Conservation (phyloP, 2,329 filamentous ascomycete genomes). For the Pseudopithomyces chartarum region DNA sequence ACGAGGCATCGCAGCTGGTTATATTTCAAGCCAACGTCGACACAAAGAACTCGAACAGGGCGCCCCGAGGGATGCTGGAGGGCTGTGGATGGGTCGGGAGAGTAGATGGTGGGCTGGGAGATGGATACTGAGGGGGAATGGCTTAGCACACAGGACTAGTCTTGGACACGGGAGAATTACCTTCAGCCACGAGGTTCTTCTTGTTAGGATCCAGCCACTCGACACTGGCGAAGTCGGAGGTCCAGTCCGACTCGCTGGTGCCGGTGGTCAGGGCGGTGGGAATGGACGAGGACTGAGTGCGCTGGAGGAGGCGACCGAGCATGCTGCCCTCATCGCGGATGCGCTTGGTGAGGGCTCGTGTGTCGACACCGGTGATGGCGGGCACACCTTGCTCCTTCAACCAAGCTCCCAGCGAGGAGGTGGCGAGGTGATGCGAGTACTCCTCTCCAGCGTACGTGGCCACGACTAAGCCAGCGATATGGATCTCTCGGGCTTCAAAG, state of each 20-base stretch:
- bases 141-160: conserved; percentile 23
- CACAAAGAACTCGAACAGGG: conserved; percentile 82
- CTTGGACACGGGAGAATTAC: conserved; percentile 60
- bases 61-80: conserved; percentile 89
- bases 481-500: conserved; percentile 91
- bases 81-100: conserved; percentile 70
- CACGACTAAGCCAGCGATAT: conserved; percentile 88
- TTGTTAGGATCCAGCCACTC: conserved; percentile 93
- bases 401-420: conserved; percentile 90
- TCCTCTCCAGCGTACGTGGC: conserved; percentile 93
- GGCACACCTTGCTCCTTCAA: conserved; percentile 94
- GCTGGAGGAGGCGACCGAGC: conserved; percentile 85
- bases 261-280: conserved; percentile 46
- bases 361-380: conserved; percentile 94
- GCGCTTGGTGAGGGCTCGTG: conserved; percentile 88
- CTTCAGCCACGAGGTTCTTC: conserved; percentile 91
- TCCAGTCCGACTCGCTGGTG: conserved; percentile 52
- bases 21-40: conserved; percentile 98
- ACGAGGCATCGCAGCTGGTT: conserved; percentile 96
- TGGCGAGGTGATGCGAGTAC: conserved; percentile 91
- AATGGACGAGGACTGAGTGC: conserved; percentile 56
- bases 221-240: conserved; percentile 72
- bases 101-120: conserved; percentile 83
- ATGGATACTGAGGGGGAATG: conserved; percentile 74
- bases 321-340: conserved; percentile 95